A percentile compares a stretch with the other conserved stretches of the same genome.
Evolutionary conservation across 306 rosid genomes (phyloP).

Genomic region (Cicer yamashitae): DNA sequence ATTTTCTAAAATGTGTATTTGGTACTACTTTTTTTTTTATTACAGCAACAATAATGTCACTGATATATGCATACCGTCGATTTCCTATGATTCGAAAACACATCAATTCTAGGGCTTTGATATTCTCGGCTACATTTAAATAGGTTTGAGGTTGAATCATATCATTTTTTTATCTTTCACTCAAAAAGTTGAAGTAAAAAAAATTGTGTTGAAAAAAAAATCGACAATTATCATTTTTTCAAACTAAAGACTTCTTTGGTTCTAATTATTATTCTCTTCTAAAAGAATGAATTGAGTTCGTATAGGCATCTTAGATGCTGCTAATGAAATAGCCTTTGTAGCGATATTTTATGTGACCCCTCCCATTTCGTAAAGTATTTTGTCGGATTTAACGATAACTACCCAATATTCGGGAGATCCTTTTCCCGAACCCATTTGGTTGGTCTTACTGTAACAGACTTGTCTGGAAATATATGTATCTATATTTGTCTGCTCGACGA

Average conservation of each 20-base stretch:
- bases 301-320: neutral
- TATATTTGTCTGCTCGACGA: neutral
- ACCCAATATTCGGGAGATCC: neutral
- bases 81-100: too few species aligned
- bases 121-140: too few species aligned
- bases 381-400: neutral
- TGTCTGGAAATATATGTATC: neutral
- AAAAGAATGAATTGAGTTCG: slow-evolving; percentile 1
- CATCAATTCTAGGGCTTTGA: too few species aligned
- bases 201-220: neutral
- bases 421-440: neutral
- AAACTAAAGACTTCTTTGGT: neutral
- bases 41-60: too few species aligned
- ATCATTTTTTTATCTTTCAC: too few species aligned
- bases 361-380: neutral
- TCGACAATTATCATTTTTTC: neutral
- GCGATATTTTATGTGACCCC: neutral
- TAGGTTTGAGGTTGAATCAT: too few species aligned
- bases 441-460: neutral
- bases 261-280: neutral
- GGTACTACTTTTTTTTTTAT: too few species aligned
- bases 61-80: too few species aligned
- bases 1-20: too few species aligned
- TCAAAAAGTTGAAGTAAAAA: too few species aligned
- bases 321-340: neutral